Evolutionary conservation across 108 stramenopile genomes (phyloP).

Genomic region (Hondaea fermentalgiana): DNA sequence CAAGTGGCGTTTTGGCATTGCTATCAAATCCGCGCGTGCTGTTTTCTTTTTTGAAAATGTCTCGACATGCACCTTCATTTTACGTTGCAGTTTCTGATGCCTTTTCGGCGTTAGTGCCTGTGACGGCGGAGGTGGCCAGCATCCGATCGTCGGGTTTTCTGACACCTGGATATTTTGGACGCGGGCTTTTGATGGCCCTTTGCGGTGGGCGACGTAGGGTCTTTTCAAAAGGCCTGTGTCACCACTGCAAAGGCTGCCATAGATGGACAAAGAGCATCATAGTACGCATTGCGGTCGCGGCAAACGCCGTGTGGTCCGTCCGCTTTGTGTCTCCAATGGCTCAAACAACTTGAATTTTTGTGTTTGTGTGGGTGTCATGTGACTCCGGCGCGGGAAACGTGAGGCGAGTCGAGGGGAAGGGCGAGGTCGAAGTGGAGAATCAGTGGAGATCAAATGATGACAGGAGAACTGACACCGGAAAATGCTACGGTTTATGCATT

Average conservation of each 20-base stretch:
- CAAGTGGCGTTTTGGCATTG: too few relatives aligned
- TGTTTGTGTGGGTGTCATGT: neutral
- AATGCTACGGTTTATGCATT: too few relatives aligned
- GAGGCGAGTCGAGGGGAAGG: neutral
- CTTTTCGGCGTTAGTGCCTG: too few relatives aligned
- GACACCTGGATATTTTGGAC: neutral
- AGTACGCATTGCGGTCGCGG: neutral
- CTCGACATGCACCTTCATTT: too few relatives aligned
- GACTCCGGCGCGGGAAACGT: neutral
- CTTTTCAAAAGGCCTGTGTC: neutral
- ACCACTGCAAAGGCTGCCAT: neutral
- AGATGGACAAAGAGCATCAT: neutral
- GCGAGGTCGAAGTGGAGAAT: too few relatives aligned
- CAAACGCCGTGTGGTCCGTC: neutral
- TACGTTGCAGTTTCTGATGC: too few relatives aligned
- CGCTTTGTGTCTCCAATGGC: neutral
- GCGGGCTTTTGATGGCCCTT: neutral
- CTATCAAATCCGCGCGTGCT: too few relatives aligned
- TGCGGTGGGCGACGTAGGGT: neutral
- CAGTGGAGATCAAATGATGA: too few relatives aligned
- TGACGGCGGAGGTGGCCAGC: neutral
- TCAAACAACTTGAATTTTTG: neutral
- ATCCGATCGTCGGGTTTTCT: neutral
- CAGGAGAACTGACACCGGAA: too few relatives aligned
- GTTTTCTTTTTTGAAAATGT: too few relatives aligned